These are phyloP conservation scores for Aureoboletus auriporus DNA, from an alignment of 768 basidiomycete species.

Conservation along the genomic window DNA sequence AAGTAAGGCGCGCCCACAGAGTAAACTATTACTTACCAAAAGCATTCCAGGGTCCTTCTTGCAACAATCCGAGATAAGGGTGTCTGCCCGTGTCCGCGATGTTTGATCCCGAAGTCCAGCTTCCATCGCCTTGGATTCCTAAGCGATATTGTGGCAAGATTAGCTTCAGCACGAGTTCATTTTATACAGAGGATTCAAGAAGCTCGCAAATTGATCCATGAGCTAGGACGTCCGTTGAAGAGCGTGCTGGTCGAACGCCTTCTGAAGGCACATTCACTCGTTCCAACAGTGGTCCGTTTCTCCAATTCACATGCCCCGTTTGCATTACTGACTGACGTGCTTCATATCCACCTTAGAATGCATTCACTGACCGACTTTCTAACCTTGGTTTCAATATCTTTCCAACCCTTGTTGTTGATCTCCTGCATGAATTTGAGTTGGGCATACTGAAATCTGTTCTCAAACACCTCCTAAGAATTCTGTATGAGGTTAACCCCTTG, in stretches of 20 bases:
- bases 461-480: not conserved
- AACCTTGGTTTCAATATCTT: not conserved
- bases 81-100: slow-evolving; percentile 21
- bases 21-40: no score
- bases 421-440: slow-evolving; percentile 1
- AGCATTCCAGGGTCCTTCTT: slow-evolving; percentile 17
- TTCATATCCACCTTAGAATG: not conserved
- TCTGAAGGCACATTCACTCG: not conserved
- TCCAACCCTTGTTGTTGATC: not conserved
- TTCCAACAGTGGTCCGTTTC: not conserved
- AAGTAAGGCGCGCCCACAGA: not conserved
- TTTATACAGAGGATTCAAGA: not conserved
- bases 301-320: not conserved
- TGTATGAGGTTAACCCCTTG: not conserved
- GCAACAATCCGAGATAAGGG: slow-evolving; percentile 25
- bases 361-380: not conserved
- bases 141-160: not conserved
- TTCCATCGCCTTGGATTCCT: not conserved
- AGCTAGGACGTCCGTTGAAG: not conserved
- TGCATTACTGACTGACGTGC: not conserved
- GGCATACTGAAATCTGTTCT: not conserved
- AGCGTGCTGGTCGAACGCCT: not conserved
- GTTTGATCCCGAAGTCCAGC: not conserved
- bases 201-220: not conserved
- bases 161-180: not conserved